Evolutionary conservation across 228 moss, liverwort and hornwort species (phyloP), one percentile per base, ranked within the genome.

Genomic region (Sphagnum fallax): DNA sequence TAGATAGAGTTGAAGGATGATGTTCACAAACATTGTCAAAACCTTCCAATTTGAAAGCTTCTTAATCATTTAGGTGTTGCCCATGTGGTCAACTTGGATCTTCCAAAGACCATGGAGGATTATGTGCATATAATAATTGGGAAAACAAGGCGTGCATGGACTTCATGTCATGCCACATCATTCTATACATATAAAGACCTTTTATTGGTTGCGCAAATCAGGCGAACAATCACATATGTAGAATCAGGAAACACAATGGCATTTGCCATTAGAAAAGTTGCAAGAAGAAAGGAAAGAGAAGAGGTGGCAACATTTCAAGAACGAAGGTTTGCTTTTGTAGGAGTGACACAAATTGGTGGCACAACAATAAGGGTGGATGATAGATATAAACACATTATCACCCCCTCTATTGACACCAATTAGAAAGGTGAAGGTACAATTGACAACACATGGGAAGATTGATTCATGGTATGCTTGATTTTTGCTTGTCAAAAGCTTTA

Each of bases 361-460:
- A 92, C 91, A 32, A 92, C 90, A 49, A 91, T 98, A 60, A 82
- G 91, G 52, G 98, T 98, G 70, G 98, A 98, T 60, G 98, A 94
- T 61, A 98, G 91, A 73, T 98, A 98, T 67, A 98, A 98, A 72
- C 93, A 98, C 66, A 98, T 98, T 93, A 82, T 98, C 49, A 77
- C 87, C 14, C 72, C 94, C 12, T 79, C 85, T 51, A 79, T 84
- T 73, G 89, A 91, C 69, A 14, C 79, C 4, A 93, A n/a, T n/a
- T n/a, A 90, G 66, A 91, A 90, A 68, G 87, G 87, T 65, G 94
- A 92, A 80, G 98, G 98, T 52, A 91, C 90, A 51, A 92, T 92
- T 65, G 98, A 98, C 73, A 91, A 93, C 78, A 94, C 98, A 16
- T 98, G 94, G 98, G 98, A 93, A 80, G 93, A 98, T 71, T 98